Evolutionary conservation across 192 early-diverging fungal genomes (phyloP), one percentile per base, ranked within the genome.

Genomic region (Phycomyces nitens): DNA sequence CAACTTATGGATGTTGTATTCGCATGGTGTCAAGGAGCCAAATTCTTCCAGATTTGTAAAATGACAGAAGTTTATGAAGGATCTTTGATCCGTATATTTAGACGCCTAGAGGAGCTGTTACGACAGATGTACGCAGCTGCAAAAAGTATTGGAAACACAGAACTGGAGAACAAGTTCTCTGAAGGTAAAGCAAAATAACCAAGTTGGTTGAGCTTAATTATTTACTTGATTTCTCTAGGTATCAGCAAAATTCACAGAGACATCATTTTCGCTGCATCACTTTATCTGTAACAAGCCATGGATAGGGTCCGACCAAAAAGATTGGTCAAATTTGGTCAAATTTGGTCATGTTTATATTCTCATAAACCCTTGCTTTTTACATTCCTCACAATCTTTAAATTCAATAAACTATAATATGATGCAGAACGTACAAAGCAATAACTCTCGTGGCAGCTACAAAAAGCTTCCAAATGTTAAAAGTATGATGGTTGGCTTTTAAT

Each of bases 1-100:
- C 89, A 93, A 38, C 71, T 99, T 21, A 97, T 99, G 94, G 91
- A 95, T 65, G 93, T 97, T 29, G 94, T 94, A 51, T 94, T 86
- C 68, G 88, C 88, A 0, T 97, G 95, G 97, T 88, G 83, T 65
- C 80, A 91, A 62, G 94, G 94, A 0, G 93, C 93, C 34, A 93
- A 89, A 67, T 99, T 99, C 72, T 82, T 80, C 38, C 92, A 96
- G 74, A 96, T 96, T 66, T 94, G 92, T 74, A 89, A 94, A 63
- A 89, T 96, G 89, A 97, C 94, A 0, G 88, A 92, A 52, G 87
- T 93, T 9, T 96, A 93, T 82, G 97, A 99, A 76, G 97, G 97
- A 47, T 89, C 84, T 23, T 85, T 97, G 24, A 95, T 99, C 66
- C 86, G 97, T 39, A 82, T 84, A 0, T 95, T 97, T 79, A 68